Evolutionary conservation across 306 rosid genomes (phyloP).

Genomic region (barrel medic (Medicago truncatula)): MtrunA17r5.0-ANR NC_053049.1:29216001-29216500

Average conservation of each 20-base stretch:
- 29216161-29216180: constrained; percentile 9
- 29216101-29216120: constrained; percentile 15
- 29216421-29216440: constrained; percentile 5
- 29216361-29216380: neutral
- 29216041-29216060: neutral
- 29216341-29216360: constrained; percentile 15
- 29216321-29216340: constrained; percentile 16
- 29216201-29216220: constrained; percentile 14
- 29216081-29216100: neutral
- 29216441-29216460: neutral
- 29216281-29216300: constrained; percentile 16
- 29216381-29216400: constrained; percentile 10
- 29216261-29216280: neutral
- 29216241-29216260: constrained; percentile 5
- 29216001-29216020: neutral
- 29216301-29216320: constrained; percentile 5
- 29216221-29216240: neutral
- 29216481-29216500: neutral
- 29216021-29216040: neutral
- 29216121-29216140: constrained; percentile 12
- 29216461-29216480: neutral
- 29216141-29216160: constrained; percentile 12
- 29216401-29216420: constrained; percentile 16
- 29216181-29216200: neutral
- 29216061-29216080: neutral